These are phyloP conservation scores for Cardamine resedifolia DNA, from an alignment of 345 rosid species.

Conservation along the genomic window DNA sequence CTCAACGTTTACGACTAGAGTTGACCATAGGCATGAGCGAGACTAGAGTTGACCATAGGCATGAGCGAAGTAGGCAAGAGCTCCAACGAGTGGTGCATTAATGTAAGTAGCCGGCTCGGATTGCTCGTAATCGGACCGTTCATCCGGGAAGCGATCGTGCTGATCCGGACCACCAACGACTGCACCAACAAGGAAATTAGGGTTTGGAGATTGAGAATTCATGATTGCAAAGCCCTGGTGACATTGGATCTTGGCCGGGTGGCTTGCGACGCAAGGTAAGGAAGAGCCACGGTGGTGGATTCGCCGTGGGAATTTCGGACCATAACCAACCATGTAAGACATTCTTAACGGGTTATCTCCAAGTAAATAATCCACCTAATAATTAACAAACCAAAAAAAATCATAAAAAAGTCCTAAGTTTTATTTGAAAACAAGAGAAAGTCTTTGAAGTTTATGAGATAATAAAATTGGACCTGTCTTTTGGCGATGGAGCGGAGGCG, in stretches of 20 bases:
- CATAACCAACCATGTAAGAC: constrained; percentile 98
- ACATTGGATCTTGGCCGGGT: constrained; percentile 74
- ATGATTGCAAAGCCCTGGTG: constrained; percentile 65
- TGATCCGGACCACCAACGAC: constrained; percentile 88
- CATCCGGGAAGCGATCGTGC: constrained; percentile 70
- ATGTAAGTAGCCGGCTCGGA: constrained; percentile 96
- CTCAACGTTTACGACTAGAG: constrained; percentile 40
- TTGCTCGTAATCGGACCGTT: constrained; percentile 74
- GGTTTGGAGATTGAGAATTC: constrained; percentile 73
- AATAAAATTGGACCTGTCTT: constrained; percentile 38
- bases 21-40: constrained; percentile 87
- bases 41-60: constrained; percentile 74
- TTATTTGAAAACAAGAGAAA: background rate
- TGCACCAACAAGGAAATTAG: constrained; percentile 84
- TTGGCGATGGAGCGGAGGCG: constrained; percentile 52
- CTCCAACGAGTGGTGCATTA: constrained; percentile 91
- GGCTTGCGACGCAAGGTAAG: constrained; percentile 63
- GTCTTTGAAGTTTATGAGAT: background rate
- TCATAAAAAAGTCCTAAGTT: background rate
- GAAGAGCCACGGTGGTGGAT: constrained; percentile 98
- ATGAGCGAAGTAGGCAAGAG: constrained; percentile 83
- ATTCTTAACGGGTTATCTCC: constrained; percentile 86
- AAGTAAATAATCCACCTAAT: constrained; percentile 79
- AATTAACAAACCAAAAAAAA: background rate
- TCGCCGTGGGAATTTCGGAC: constrained; percentile 70